These are phyloP conservation scores for Volvariella volvacea DNA, from an alignment of 1,284 basidiomycete species.

Conservation along the genomic window DNA sequence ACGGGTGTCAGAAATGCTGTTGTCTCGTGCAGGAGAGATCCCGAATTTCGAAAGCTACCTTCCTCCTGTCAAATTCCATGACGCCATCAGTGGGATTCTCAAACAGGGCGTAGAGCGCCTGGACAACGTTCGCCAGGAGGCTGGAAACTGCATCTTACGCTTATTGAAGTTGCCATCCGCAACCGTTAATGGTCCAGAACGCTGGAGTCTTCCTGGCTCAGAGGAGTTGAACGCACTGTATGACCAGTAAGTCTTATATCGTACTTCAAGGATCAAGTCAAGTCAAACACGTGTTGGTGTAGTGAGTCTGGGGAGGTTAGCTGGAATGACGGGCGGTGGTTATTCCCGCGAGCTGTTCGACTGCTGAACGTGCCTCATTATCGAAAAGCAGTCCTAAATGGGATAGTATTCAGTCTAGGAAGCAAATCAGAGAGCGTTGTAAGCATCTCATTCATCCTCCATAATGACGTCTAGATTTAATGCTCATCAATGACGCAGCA, in stretches of 20 bases:
- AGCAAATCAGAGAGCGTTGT: constrained; percentile 81
- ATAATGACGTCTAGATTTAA: constrained; percentile 1
- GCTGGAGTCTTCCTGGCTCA: constrained; percentile 45
- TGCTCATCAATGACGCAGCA: constrained; percentile 36
- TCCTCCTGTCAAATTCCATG: constrained; percentile 49
- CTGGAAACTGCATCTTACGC: constrained; percentile 56
- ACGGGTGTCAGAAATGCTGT: constrained; percentile 38
- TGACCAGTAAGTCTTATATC: constrained; percentile 32
- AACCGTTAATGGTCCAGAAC: constrained; percentile 26
- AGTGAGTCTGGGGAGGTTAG: constrained; percentile 29
- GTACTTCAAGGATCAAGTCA: constrained; percentile 1
- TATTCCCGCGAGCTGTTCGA: constrained; percentile 66
- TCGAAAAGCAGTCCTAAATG: constrained; percentile 57
- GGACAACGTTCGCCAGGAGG: constrained; percentile 81
- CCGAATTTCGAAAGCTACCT: constrained; percentile 48
- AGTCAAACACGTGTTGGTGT: constrained; percentile 8
- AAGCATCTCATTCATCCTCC: constrained; percentile 22
- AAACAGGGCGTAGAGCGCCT: constrained; percentile 91
- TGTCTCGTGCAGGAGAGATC: constrained; percentile 34
- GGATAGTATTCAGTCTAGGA: constrained; percentile 71
- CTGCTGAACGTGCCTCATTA: constrained; percentile 62
- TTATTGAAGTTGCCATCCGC: constrained; percentile 44
- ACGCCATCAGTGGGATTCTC: constrained; percentile 61
- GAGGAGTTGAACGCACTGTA: constrained; percentile 47
- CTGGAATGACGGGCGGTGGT: constrained; percentile 66